These are phyloP conservation scores for Cercospora janseana DNA, from an alignment of 2,329 filamentous ascomycete species.

Conservation along the genomic window DNA sequence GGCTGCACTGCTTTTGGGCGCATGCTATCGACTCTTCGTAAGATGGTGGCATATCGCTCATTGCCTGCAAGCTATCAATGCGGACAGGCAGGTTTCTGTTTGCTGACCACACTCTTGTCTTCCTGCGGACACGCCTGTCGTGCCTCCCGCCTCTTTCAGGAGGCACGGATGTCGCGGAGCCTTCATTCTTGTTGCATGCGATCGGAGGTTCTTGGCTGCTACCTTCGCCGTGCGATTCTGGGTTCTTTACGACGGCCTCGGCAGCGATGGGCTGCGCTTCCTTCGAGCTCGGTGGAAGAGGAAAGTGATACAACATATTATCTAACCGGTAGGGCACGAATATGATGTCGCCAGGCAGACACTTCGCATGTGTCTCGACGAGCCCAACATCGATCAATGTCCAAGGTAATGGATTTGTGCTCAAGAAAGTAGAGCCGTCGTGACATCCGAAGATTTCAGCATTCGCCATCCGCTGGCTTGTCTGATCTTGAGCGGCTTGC, in stretches of 20 bases:
- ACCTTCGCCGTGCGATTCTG: neutral
- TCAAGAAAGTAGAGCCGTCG: neutral
- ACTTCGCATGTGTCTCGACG: constrained; percentile 16
- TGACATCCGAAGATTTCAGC: neutral
- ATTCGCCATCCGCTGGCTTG: neutral
- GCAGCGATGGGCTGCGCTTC: neutral
- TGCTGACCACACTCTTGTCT: neutral
- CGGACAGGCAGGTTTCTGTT: constrained; percentile 4
- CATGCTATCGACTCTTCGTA: neutral
- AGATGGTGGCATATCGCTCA: neutral
- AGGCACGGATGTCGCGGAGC: neutral
- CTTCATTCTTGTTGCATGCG: neutral
- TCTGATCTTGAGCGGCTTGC: neutral
- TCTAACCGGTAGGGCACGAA: constrained; percentile 16
- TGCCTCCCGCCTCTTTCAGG: neutral
- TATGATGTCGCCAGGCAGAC: constrained; percentile 12
- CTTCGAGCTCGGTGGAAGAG: constrained; percentile 8
- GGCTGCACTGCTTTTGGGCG: neutral
- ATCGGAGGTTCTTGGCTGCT: neutral
- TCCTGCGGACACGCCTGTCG: neutral
- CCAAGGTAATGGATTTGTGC: neutral
- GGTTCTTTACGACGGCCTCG: neutral
- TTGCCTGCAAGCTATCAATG: neutral
- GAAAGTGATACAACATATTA: constrained; percentile 18
- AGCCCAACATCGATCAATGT: constrained; percentile 15